These are phyloP conservation scores for Rhizophagus prolifer DNA, from an alignment of 192 early-diverging fungal genomes.

Conservation along the genomic window DNA sequence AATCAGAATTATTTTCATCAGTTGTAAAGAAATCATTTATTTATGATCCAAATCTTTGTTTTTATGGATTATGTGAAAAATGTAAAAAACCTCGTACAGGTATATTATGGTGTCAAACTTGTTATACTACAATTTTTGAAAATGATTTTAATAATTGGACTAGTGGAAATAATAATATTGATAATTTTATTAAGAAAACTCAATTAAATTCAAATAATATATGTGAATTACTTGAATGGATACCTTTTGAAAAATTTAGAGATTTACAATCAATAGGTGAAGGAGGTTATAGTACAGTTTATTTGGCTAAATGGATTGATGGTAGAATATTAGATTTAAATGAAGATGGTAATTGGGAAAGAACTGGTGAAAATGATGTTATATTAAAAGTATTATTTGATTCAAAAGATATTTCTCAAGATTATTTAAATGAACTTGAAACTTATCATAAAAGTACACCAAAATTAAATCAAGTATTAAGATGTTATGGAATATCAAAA, in stretches of 20 bases:
- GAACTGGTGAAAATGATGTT: neutral
- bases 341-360: neutral
- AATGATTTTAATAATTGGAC: neutral
- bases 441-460: neutral
- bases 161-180: neutral
- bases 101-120: neutral
- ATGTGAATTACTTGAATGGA: neutral
- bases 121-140: neutral
- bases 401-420: neutral
- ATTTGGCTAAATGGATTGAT: slow-evolving; percentile 2
- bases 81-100: neutral
- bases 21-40: neutral
- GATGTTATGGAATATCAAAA: neutral
- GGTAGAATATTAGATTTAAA: slow-evolving; percentile 4
- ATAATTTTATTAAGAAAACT: neutral
- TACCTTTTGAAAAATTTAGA: slow-evolving; percentile 11
- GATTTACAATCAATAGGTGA: neutral
- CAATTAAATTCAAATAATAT: neutral
- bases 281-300: neutral
- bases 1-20: too few species aligned
- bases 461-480: neutral
- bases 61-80: neutral
- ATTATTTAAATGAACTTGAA: neutral
- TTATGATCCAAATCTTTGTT: neutral
- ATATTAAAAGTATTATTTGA: neutral